Base-by-base conservation (phyloP, 2,329 filamentous ascomycete species). In the Ophiostoma sp. region DNA sequence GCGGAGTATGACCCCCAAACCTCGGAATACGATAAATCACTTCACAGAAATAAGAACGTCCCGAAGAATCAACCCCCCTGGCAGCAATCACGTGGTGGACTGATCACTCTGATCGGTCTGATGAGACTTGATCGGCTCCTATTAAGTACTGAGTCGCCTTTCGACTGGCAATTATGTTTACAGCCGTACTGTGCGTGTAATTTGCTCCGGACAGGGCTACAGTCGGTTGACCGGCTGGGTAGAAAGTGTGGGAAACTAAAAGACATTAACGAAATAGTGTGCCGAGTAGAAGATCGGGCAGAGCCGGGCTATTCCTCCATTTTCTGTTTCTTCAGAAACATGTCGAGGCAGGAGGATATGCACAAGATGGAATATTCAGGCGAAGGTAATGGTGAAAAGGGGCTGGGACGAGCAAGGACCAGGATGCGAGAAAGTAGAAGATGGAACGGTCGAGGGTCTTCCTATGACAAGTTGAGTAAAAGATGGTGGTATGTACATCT, bases 1-100 rank as follows among this genome's bases (percentile, higher is more conserved):
- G 27, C 27, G 2, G 27, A 27, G 27, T 27, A 27, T 27, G 27
- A 27, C 18, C 49, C 9, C 14, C 16, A 16, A 52, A 18, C 9
- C 47, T 18, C 14, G 49, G 8, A 55, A 55, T 55, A 18, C 49
- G 49, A 55, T 18, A 18, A n/a, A 55, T 55, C 49, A 55, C 74
- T 77, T 74, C 70, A 71, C 63, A 64, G 27, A 55, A 55, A 55
- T 27, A 55, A 55, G 49, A 55, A 12, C n/a, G 49, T 55, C 49
- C 49, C 49, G n/a, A 62, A 62, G 58, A n/a, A 62, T 40, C 11
- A 62, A 62, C n/a, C 58, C 58, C 58, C 58, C 12, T 62, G 58
- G 58, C 36, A 62, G 36, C n/a, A 27, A 55, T 55, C 49, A 55
- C 49, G 49, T 55, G 49, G 49, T 55, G 49, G 49, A 55, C 49